A percentile compares a stretch with the other conserved stretches of the same genome.
Evolutionary conservation across 208 protist genomes (phyloP).

Genomic region (Wallacemonas sp.): DNA sequence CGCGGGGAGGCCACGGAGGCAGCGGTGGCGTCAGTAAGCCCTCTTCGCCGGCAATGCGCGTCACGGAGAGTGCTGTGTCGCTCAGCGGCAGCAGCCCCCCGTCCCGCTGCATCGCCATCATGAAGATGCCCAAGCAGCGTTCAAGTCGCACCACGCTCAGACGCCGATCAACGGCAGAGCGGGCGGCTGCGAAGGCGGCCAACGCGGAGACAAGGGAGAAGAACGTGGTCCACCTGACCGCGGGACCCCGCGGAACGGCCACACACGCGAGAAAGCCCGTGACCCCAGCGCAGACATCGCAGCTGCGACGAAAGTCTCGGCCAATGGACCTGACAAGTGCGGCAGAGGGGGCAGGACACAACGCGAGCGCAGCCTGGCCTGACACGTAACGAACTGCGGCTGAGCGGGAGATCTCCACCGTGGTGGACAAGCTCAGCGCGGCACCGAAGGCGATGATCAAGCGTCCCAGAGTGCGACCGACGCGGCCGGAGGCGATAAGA

Average conservation of each 20-base stretch:
- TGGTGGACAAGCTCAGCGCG: background rate
- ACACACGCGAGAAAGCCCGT: constrained; percentile 3
- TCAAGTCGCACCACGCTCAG: constrained; percentile 8
- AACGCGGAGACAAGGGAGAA: constrained; percentile 1
- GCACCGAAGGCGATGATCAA: background rate
- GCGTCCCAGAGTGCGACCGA: background rate
- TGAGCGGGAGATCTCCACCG: background rate
- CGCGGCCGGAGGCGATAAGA: background rate
- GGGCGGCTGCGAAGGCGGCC: background rate
- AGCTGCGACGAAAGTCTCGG: constrained; percentile 1
- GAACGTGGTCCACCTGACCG: background rate
- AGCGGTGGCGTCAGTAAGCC: constrained; percentile 28
- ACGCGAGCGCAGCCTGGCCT: background rate
- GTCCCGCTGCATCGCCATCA: constrained; percentile 1
- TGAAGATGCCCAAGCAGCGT: constrained; percentile 1
- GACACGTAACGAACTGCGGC: background rate
- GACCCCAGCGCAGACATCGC: background rate
- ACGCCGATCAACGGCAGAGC: constrained; percentile 1
- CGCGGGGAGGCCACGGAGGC: constrained; percentile 3
- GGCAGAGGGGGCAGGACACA: background rate
- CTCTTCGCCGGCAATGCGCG: constrained; percentile 26
- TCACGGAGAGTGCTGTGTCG: constrained; percentile 16
- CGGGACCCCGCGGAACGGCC: background rate
- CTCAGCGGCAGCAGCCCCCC: constrained; percentile 17
- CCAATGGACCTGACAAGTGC: background rate